Evolutionary conservation across 164 flowering plant species (phyloP).

Genomic region (Nelumbo lutea): DNA sequence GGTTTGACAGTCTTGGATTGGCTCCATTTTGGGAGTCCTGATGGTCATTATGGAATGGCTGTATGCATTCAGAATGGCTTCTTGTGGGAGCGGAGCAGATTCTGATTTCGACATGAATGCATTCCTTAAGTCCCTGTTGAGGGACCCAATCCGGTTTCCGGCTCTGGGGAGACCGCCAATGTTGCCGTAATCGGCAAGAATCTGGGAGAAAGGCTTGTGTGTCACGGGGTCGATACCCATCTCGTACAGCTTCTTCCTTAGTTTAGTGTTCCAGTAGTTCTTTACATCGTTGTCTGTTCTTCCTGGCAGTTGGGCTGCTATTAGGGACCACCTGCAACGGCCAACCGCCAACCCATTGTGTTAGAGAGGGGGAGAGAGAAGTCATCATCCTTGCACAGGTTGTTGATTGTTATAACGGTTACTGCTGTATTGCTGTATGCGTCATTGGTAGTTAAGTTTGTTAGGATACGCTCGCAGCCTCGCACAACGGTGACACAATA

Average conservation of each 20-base stretch:
- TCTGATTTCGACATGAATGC: constrained; percentile 32
- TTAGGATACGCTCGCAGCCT: neutral
- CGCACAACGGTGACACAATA: no score
- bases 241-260: constrained; percentile 63
- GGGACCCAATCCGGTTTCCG: constrained; percentile 35
- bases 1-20: constrained; percentile 15
- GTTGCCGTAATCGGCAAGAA: constrained; percentile 67
- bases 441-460: constrained; percentile 19
- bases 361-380: neutral
- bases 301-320: constrained; percentile 82
- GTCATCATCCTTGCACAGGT: constrained; percentile 12
- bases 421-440: neutral
- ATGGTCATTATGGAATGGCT: constrained; percentile 5
- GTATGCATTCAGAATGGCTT: constrained; percentile 8
- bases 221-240: constrained; percentile 93
- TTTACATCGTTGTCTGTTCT: constrained; percentile 88
- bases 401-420: neutral
- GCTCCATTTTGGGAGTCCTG: constrained; percentile 11
- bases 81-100: constrained; percentile 8
- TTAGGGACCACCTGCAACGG: constrained; percentile 66
- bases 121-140: constrained; percentile 45
- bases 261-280: constrained; percentile 80
- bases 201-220: constrained; percentile 79
- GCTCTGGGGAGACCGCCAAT: constrained; percentile 48
- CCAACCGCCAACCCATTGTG: neutral